Base-by-base conservation (phyloP, 441 rosid species). In the Gossypium aridum region DNA sequence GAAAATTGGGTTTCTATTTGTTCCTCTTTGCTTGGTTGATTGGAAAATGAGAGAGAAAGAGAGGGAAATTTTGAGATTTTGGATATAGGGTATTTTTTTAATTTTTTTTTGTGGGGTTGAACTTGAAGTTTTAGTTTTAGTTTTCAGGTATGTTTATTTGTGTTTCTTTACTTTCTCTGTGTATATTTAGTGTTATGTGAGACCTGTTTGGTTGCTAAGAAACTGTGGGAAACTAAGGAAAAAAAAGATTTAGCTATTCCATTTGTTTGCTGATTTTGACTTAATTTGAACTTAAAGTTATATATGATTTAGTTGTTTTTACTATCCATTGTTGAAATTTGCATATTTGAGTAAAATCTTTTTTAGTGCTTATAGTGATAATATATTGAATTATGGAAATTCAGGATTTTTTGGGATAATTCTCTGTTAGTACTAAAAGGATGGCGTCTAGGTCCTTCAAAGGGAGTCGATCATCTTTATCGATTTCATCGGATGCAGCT, bases 371-470 rank as follows among this genome's bases (percentile, higher is more conserved):
- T 43, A 28, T 12, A 22, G 67, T 62, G 70, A 65, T 74, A 60
- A 49, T 76, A 72, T 64, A 34, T 47, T 79, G 70, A 70, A 8
- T 77, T 55, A 23, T 81, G 60, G 57, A 37, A 64, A 76, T 78
- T 67, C 88, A 86, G 93, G 92, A 84, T 80, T 79, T 75, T 72
- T 75, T 73, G 53, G 66, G 64, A 13, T 74, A 45, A 9, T 63
- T 77, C 74, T 76, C 45, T 23, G 28, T 47, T 70, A 22, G 75
- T 68, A 71, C 71, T 76, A 68, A 61, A 70, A 45, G 39, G 31
- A 93, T 92, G 97, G 84, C 97, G 7, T 89, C 96, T 1, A 90
- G 54, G 59, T 87, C 85, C 26, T 93, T 83, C 76, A 82, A 74
- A 78, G 85, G 75, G 4, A 89, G 84, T 75, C 82, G 85, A 70